Percentiles rank a stretch among this genome's conserved stretches.
Conservation (phyloP, 139 green algal genomes). For the Asterochloris erici region DNA sequence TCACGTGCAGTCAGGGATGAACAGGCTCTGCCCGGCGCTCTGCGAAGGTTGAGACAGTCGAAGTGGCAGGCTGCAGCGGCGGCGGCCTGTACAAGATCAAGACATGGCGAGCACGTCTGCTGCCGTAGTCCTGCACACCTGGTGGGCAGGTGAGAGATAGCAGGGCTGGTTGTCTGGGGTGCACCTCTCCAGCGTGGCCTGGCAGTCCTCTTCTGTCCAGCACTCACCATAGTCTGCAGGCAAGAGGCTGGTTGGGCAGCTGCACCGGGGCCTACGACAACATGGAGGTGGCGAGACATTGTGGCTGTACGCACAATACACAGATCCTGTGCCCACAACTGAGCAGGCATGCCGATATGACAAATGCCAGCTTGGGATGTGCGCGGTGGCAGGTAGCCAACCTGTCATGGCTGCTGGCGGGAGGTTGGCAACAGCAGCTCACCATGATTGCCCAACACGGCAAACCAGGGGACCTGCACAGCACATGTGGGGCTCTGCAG, state of each 20-base stretch:
- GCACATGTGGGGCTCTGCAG: not conserved
- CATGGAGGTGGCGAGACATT: too few relatives aligned
- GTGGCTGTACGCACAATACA: too few relatives aligned
- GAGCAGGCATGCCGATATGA: too few relatives aligned
- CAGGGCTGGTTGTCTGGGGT: not conserved
- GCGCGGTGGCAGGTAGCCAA: not conserved
- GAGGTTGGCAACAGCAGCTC: not conserved
- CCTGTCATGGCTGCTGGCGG: not conserved
- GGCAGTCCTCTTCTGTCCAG: not conserved
- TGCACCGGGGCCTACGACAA: not conserved
- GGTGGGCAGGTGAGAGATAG: conserved; percentile 4
- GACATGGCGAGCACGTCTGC: too few relatives aligned
- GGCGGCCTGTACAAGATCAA: not conserved
- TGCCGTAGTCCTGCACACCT: not conserved
- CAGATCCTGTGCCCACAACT: too few relatives aligned
- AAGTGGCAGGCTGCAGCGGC: not conserved
- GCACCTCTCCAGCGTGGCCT: conserved; percentile 9
- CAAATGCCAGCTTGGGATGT: too few relatives aligned
- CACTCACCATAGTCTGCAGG: not conserved
- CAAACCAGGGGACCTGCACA: conserved; percentile 56
- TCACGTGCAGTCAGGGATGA: not conserved
- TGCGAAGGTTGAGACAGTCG: not conserved
- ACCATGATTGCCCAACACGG: conserved; percentile 64
- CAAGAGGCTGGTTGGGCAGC: not conserved
- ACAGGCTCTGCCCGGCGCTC: not conserved